Conservation (phyloP, 2,329 filamentous ascomycete species). For the Endothia cerciana region DNA sequence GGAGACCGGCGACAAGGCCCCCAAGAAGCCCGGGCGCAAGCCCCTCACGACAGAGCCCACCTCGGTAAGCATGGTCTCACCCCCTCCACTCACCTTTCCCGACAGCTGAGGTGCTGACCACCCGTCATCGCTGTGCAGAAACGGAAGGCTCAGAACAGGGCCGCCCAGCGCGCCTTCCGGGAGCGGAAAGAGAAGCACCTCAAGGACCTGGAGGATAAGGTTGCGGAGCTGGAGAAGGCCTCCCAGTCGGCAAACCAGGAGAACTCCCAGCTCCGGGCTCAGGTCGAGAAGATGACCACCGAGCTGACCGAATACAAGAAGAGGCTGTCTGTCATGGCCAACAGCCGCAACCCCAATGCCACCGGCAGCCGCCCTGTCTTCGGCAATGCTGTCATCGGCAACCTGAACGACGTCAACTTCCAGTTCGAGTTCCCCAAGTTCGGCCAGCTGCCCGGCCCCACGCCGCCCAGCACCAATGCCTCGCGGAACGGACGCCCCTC, state of each 20-base stretch:
- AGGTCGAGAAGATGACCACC: conserved; percentile 83
- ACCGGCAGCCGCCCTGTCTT: conserved; percentile 48
- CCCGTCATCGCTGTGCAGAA: conserved; percentile 59
- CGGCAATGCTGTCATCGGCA: conserved; percentile 56
- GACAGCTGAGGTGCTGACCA: conserved; percentile 33
- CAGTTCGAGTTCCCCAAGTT: conserved; percentile 97
- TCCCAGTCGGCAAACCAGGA: conserved; percentile 84
- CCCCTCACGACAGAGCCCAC: conserved; percentile 94
- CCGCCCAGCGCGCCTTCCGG: conserved; percentile 89
- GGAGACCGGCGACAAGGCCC: conserved; percentile 80
- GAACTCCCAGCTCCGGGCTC: conserved; percentile 80
- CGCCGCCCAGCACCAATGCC: conserved; percentile 35
- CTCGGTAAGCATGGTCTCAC: conserved; percentile 68
- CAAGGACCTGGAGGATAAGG: conserved; percentile 80
- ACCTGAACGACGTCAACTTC: conserved; percentile 77
- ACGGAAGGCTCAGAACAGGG: conserved; percentile 93
- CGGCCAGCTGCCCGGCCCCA: conserved; percentile 66
- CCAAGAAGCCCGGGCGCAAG: conserved; percentile 96
- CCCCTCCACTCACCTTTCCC: not conserved
- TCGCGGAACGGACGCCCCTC: conserved; percentile 25
- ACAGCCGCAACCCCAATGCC: conserved; percentile 35
- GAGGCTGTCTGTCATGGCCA: conserved; percentile 66
- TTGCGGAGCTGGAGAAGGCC: conserved; percentile 76
- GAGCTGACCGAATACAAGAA: conserved; percentile 93
- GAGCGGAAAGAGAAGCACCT: conserved; percentile 93